phyloP scores from a whole-genome alignment of 2,329 filamentous ascomycete species.

The Penicillium sp. region DNA sequence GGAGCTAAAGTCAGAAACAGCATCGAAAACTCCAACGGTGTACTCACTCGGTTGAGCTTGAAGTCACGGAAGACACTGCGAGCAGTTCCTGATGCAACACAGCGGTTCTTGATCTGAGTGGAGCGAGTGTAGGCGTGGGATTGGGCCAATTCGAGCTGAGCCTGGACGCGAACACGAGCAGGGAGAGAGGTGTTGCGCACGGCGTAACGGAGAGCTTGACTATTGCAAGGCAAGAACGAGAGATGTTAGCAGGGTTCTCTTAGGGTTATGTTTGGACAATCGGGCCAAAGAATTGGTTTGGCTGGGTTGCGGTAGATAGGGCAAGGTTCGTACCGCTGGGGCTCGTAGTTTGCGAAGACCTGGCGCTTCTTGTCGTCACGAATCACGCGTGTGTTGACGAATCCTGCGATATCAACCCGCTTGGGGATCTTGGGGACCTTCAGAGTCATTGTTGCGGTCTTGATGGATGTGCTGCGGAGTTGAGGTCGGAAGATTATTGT shows the following conservation, averaged over 20 bases:
- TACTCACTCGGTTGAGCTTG: slow-evolving; percentile 83
- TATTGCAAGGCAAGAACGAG: slow-evolving; percentile 39
- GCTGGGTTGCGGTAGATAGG: neutral
- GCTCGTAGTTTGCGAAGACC: slow-evolving; percentile 82
- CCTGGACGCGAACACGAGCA: slow-evolving; percentile 78
- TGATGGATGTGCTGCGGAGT: slow-evolving; percentile 1
- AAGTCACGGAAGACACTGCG: slow-evolving; percentile 92
- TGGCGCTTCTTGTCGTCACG: slow-evolving; percentile 97
- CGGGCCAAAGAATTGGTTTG: too few relatives aligned
- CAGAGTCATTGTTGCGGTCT: slow-evolving; percentile 21
- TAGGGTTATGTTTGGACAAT: too few relatives aligned
- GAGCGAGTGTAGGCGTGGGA: slow-evolving; percentile 96
- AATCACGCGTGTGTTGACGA: slow-evolving; percentile 81
- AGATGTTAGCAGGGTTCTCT: neutral
- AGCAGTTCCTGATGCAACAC: slow-evolving; percentile 86
- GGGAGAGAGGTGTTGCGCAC: slow-evolving; percentile 90
- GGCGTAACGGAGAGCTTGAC: slow-evolving; percentile 90
- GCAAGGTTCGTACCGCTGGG: slow-evolving; percentile 68
- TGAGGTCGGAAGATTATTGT: slow-evolving; percentile 11
- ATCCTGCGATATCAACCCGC: slow-evolving; percentile 85
- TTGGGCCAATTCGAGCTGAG: slow-evolving; percentile 87
- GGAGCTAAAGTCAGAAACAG: neutral
- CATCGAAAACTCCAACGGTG: neutral
- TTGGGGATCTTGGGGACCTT: slow-evolving; percentile 56
- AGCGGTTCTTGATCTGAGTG: slow-evolving; percentile 92